Base-by-base conservation (phyloP, 2,329 filamentous ascomycete species). In the Graphiopsis chlorocephala region DNA sequence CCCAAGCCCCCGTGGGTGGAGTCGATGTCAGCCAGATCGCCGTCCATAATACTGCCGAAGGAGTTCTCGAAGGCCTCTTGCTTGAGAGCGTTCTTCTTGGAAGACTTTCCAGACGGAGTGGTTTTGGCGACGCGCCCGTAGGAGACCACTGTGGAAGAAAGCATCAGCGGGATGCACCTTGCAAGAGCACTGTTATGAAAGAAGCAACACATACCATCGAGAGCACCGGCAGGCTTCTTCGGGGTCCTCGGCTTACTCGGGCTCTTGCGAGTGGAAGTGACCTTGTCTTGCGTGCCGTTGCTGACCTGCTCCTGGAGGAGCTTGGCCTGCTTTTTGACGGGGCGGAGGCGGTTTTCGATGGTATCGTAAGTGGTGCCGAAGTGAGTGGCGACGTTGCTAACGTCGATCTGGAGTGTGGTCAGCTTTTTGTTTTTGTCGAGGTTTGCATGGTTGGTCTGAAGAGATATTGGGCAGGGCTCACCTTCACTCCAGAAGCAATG, bases 281-380 rank as follows among this genome's bases (percentile, higher is more conserved):
- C 64, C 60, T 68, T 67, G 47, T 47, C 50, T 10, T 66, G 65
- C 15, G 55, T 72, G 2, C 64, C 55, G 2, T 64, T 61, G 38
- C 23, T 47, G 1, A 72, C 70, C 6, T 76, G 74, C 4, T 70
- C 71, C 47, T 73, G 72, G 15, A 83, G 73, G 0, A 68, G 66
- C 0, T 73, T 71, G 0, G 82, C 80, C 1, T 73, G 57, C 56
- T 78, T 78, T 56, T 82, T 83, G 65, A 78, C 79, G 53, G 75
- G 77, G 50, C 81, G 79, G 38, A 85, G 78, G 2, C 77, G 78
- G 50, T 77, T 76, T 66, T 84, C 79, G 26, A 85, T 77, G 0
- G 82, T 74, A 65, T 83, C 75, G 72, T 82, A 83, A 0, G 79
- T 83, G 0, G 80, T 79, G 0, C 77, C 79, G 67, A 80, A 85